A percentile compares a stretch with the other conserved stretches of the same genome.
These are phyloP conservation scores for Penicillium paxilli DNA, from an alignment of 495 filamentous ascomycete genomes.

Conservation along the genomic window DNA sequence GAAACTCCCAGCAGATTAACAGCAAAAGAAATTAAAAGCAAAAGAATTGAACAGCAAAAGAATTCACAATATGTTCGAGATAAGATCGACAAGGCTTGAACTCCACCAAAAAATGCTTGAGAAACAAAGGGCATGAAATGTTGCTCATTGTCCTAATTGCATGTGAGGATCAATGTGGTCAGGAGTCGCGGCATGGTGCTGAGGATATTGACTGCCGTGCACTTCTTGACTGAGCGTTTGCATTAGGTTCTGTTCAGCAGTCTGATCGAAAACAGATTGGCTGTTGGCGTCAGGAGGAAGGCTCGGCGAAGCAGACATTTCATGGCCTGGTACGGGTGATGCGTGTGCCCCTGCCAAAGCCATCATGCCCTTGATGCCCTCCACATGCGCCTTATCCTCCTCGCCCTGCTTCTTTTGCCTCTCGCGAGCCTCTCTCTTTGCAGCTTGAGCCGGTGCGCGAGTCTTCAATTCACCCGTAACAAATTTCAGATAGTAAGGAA, in stretches of 20 bases:
- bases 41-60: background rate
- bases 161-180: slow-evolving; percentile 41
- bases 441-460: slow-evolving; percentile 78
- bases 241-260: slow-evolving; percentile 50
- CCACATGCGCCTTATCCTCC: slow-evolving; percentile 71
- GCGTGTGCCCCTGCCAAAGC: slow-evolving; percentile 51
- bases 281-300: slow-evolving; percentile 38
- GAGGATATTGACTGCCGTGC: slow-evolving; percentile 44
- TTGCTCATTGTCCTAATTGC: slow-evolving; percentile 38
- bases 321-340: slow-evolving; percentile 37
- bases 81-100: background rate
- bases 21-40: background rate
- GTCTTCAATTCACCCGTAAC: slow-evolving; percentile 95
- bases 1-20: slow-evolving; percentile 12
- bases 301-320: slow-evolving; percentile 49
- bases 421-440: slow-evolving; percentile 77
- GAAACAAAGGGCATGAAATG: background rate
- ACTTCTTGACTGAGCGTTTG: slow-evolving; percentile 50
- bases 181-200: slow-evolving; percentile 30
- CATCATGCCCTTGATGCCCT: slow-evolving; percentile 72
- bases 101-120: background rate
- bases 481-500: slow-evolving; percentile 85
- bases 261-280: slow-evolving; percentile 42
- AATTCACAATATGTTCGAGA: background rate
- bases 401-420: slow-evolving; percentile 63